A percentile compares a stretch with the other conserved stretches of the same genome.
Evolutionary conservation across 225 moss, liverwort and hornwort species (phyloP).

Genomic region (Takakia lepidozioides): DNA sequence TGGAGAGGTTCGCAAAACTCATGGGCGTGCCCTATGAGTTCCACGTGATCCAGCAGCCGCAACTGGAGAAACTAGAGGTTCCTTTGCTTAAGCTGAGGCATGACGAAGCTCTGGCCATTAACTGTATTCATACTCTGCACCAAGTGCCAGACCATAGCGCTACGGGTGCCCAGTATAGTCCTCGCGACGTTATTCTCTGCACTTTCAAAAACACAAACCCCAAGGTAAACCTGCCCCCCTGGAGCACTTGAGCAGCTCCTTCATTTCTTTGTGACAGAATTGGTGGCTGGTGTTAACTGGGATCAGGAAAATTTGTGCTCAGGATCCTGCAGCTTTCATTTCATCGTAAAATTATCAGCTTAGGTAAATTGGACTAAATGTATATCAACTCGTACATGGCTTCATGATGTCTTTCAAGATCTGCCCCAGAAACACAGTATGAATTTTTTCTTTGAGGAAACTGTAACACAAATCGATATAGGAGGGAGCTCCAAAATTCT

Average conservation of each 20-base stretch:
- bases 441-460: background rate
- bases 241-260: no score
- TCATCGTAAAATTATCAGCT: no score
- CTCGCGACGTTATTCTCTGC: constrained; percentile 45
- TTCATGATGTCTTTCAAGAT: no score
- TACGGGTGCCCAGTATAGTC: constrained; percentile 27
- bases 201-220: constrained; percentile 53
- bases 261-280: no score
- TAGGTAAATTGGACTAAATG: no score
- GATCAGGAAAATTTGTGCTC: no score
- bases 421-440: no score
- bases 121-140: constrained; percentile 66
- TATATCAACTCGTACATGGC: no score
- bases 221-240: constrained; percentile 31
- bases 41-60: constrained; percentile 47
- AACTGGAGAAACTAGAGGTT: constrained; percentile 44
- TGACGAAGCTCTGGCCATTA: constrained; percentile 61
- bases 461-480: no score
- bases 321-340: no score
- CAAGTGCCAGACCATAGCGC: constrained; percentile 39
- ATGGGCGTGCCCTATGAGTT: constrained; percentile 80
- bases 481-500: no score
- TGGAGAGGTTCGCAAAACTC: constrained; percentile 70
- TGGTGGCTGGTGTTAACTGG: no score
- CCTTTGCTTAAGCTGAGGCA: constrained; percentile 32